A percentile compares a stretch with the other conserved stretches of the same genome.
These are phyloP conservation scores for Fraxinus americana DNA, from an alignment of 257 asterid species.

Conservation along the genomic window DNA sequence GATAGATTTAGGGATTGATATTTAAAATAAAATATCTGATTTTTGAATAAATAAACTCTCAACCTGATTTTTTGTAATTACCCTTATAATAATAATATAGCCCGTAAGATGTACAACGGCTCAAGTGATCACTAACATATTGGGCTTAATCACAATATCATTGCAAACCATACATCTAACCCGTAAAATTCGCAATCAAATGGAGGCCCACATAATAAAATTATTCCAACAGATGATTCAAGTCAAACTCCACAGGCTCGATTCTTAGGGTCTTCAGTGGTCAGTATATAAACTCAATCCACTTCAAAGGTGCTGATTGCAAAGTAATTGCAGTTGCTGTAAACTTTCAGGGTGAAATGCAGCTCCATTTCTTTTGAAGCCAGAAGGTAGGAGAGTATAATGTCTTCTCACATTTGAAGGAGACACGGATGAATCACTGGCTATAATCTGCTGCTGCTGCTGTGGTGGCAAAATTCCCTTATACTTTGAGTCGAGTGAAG, in stretches of 20 bases:
- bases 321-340: constrained; percentile 39
- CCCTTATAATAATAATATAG: too few relatives aligned
- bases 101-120: too few relatives aligned
- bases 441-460: constrained; percentile 42
- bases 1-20: too few relatives aligned
- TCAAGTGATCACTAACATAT: too few relatives aligned
- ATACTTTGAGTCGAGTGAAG: constrained; percentile 46
- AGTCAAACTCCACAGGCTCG: neutral
- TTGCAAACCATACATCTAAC: too few relatives aligned
- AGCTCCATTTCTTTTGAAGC: constrained; percentile 41
- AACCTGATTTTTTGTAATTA: too few relatives aligned
- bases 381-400: constrained; percentile 39
- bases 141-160: too few relatives aligned
- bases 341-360: constrained; percentile 32
- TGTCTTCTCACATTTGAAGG: constrained; percentile 38
- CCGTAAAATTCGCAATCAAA: too few relatives aligned
- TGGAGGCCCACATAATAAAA: too few relatives aligned
- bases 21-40: too few relatives aligned
- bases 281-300: constrained; percentile 13
- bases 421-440: constrained; percentile 26
- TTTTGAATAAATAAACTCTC: too few relatives aligned
- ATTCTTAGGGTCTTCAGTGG: neutral
- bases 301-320: constrained; percentile 44
- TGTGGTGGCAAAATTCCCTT: constrained; percentile 35
- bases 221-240: too few relatives aligned